Conservation (phyloP, 306 rosid genomes). For the Alnus glutinosa region DNA sequence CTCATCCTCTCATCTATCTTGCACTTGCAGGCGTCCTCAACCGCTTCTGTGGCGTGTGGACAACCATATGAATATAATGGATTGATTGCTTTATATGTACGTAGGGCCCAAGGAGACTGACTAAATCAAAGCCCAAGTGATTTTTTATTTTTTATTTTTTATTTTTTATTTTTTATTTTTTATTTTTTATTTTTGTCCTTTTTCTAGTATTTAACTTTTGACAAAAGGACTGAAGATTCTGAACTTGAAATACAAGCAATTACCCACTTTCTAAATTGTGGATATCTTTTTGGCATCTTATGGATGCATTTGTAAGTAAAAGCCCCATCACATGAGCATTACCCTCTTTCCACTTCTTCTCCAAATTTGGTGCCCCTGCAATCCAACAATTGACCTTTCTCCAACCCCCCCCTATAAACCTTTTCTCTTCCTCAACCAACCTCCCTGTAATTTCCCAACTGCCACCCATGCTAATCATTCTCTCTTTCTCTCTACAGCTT, state of each 20-base stretch:
- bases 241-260: not conserved
- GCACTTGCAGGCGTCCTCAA: too few relatives aligned
- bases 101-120: too few relatives aligned
- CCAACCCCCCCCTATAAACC: not conserved
- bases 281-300: not conserved
- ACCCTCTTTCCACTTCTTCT: not conserved
- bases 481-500: not conserved
- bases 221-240: not conserved
- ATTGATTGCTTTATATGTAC: too few relatives aligned
- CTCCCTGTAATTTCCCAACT: constrained; percentile 22
- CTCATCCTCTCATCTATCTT: too few relatives aligned
- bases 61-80: too few relatives aligned
- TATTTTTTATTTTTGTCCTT: too few relatives aligned
- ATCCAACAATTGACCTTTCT: constrained; percentile 4
- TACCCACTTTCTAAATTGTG: not conserved
- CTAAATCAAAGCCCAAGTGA: too few relatives aligned
- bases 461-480: constrained; percentile 1
- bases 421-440: constrained; percentile 1
- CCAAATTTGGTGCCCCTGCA: not conserved
- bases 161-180: too few relatives aligned
- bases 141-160: too few relatives aligned
- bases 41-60: too few relatives aligned
- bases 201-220: not conserved
- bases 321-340: not conserved
- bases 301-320: not conserved